Evolutionary conservation across 495 filamentous ascomycete species (phyloP), one percentile per base, ranked within the genome.

Genomic region (Neurospora sp.): DNA sequence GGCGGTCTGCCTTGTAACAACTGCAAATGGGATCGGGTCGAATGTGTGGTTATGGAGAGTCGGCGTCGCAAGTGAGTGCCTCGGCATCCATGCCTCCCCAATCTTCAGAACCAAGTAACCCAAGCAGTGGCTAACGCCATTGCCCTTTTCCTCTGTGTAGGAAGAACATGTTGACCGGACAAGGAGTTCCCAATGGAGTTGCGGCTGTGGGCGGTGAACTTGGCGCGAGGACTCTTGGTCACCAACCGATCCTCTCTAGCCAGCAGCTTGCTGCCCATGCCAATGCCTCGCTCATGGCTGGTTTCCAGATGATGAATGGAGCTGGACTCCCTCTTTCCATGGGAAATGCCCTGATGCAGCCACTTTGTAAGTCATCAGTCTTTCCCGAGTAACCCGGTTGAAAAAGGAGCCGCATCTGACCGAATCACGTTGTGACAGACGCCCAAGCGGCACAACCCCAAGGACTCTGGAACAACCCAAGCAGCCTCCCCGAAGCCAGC

Each of bases 31-130:
- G 94, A 97, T 80, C 90, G 93, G 75, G 93, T 97, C 70, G 91
- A 93, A 69, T 97, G 94, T 82, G 85, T 94, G 45, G 91, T 97
- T 9, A 93, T 93, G 61, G 94, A 97, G 79, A 96, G 94, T 85
- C 93, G 94, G 79, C 89, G 94, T 73, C 90, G 93, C 85, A 96
- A 93, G 91, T 93, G 78, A 87, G 90, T 87, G 69, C 12, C 31
- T 65, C 53, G 53, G 53, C 53, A 65, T 65, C 53, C 53, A 65
- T 65, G 53, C 53, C 53, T 35, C 27, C 53, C 53, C 53, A 65
- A 65, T 65, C 27, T 65, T 65, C 27, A 65, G 27, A 35, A 65
- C 53, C 53, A 37, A 65, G 53, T 65, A 37, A 65, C 14, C 14
- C 27, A 27, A 65, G 53, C 14, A 31, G 53, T 65, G 53, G 53